phyloP scores from a whole-genome alignment of 495 filamentous ascomycete genomes.

The Penicillium cinerascens region DNA sequence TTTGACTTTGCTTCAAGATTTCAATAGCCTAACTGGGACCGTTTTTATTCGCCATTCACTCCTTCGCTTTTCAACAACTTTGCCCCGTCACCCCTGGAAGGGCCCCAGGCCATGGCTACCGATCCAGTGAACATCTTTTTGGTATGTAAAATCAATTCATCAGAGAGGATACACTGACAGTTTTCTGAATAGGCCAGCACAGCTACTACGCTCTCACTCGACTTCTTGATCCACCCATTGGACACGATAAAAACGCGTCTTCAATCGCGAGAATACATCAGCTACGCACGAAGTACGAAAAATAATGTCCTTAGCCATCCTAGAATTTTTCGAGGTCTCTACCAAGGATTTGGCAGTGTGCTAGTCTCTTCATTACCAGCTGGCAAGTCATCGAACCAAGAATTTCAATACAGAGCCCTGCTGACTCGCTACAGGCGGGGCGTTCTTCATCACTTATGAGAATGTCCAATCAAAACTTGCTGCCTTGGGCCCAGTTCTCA shows the following conservation, averaged over 20 bases:
- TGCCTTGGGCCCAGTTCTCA: neutral
- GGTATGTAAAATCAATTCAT: neutral
- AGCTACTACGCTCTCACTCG: neutral
- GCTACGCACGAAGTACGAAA: neutral
- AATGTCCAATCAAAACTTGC: neutral
- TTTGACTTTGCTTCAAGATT: neutral
- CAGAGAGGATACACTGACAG: neutral
- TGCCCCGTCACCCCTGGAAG: neutral
- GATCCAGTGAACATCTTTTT: neutral
- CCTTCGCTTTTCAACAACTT: too few species aligned
- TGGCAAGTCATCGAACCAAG: neutral
- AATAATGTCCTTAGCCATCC: neutral
- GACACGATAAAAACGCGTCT: constrained; percentile 3
- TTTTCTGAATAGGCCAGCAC: neutral
- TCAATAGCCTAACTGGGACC: neutral
- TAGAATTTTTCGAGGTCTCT: neutral
- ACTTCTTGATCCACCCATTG: neutral
- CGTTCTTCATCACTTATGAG: neutral
- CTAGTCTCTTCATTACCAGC: neutral
- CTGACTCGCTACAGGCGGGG: neutral
- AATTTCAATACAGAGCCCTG: neutral
- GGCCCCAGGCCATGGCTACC: neutral
- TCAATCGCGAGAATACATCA: neutral
- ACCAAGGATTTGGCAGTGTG: neutral
- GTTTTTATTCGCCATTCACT: neutral